phyloP scores from a whole-genome alignment of 192 early-diverging fungal genomes.

The Umbelopsis ramanniana region DNA sequence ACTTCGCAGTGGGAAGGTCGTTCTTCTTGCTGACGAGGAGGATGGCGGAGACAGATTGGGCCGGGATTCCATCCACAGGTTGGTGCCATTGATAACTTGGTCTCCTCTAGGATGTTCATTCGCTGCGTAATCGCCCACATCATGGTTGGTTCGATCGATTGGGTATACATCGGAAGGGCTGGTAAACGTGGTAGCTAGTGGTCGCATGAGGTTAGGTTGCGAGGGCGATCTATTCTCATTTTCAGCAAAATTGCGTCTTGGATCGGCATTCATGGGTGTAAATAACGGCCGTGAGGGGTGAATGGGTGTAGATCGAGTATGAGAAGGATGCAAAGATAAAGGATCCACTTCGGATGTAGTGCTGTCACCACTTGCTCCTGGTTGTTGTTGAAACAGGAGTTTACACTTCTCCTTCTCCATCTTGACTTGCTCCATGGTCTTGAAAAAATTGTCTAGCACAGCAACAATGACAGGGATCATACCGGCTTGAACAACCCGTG shows the following conservation, averaged over 20 bases:
- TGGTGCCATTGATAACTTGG: too few relatives aligned
- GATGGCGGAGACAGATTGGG: neutral
- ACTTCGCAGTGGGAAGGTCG: conserved; percentile 1
- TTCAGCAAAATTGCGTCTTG: neutral
- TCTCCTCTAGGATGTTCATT: neutral
- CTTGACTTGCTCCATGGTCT: conserved; percentile 56
- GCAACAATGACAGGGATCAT: conserved; percentile 83
- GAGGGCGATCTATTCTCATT: neutral
- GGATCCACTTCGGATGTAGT: conserved; percentile 26
- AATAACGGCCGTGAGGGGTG: conserved; percentile 13
- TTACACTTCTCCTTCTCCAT: conserved; percentile 42
- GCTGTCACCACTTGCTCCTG: conserved; percentile 36
- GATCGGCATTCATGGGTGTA: conserved; percentile 8
- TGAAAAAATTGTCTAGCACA: conserved; percentile 70
- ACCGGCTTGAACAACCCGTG: conserved; percentile 84
- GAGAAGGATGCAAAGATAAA: conserved; percentile 24
- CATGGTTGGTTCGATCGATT: neutral
- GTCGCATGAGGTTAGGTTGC: conserved; percentile 25
- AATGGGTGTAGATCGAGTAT: conserved; percentile 11
- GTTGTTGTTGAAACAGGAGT: conserved; percentile 32
- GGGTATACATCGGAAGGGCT: conserved; percentile 16
- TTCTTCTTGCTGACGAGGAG: neutral
- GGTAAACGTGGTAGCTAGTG: neutral
- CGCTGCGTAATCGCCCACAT: neutral
- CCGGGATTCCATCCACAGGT: too few relatives aligned